phyloP scores from a whole-genome alignment of 148 eudicot genomes.

The Vaccinium corymbosum region DNA sequence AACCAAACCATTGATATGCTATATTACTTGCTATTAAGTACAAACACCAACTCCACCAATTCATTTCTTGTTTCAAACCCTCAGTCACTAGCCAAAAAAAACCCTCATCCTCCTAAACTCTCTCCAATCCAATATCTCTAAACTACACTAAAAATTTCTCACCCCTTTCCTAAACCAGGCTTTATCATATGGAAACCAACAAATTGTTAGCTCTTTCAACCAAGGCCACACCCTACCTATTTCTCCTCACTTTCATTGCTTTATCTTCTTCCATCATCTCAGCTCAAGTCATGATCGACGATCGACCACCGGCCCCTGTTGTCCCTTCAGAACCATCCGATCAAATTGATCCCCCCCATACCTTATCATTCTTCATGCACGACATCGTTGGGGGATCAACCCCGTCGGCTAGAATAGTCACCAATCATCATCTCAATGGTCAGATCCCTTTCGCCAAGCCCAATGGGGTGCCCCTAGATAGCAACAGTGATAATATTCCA shows the following conservation, averaged over 20 bases:
- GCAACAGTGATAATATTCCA: conserved; percentile 11
- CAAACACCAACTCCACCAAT: conserved; percentile 18
- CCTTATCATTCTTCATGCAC: conserved; percentile 25
- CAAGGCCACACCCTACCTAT: conserved; percentile 9
- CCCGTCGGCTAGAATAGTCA: conserved; percentile 17
- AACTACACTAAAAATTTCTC: not conserved
- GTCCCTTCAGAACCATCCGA: not conserved
- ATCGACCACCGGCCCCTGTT: not conserved
- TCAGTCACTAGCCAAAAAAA: not conserved
- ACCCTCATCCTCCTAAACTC: not conserved
- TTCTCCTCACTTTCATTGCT: not conserved
- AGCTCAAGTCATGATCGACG: conserved; percentile 1
- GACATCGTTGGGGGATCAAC: conserved; percentile 18
- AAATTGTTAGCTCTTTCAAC: not conserved
- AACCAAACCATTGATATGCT: conserved; percentile 13
- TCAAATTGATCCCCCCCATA: not conserved
- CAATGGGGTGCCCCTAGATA: not conserved
- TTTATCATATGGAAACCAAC: conserved; percentile 14
- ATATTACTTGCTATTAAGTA: not conserved
- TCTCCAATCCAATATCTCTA: not conserved
- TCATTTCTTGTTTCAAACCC: not conserved
- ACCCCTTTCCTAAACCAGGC: not conserved
- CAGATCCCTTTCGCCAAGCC: conserved; percentile 22
- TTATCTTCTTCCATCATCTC: conserved; percentile 10
- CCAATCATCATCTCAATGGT: conserved; percentile 8